These are phyloP conservation scores for Corylus americana DNA, from an alignment of 306 rosid species.

Conservation along the genomic window DNA sequence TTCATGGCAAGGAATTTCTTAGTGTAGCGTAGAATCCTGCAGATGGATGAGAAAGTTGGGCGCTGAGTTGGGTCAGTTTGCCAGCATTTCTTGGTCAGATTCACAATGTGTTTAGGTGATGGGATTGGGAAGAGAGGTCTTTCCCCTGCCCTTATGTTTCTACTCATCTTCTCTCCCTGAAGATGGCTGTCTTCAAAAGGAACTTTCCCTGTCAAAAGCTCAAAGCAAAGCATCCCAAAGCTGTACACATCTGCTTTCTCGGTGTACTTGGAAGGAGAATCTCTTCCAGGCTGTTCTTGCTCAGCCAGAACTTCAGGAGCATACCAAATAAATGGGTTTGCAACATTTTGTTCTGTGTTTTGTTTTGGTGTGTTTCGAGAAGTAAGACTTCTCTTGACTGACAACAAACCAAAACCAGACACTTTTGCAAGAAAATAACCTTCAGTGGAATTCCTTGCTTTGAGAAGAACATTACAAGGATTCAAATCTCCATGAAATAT, in stretches of 20 bases:
- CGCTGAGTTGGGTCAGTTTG: constrained; percentile 74
- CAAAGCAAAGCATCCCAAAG: constrained; percentile 87
- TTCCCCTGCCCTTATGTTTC: constrained; percentile 77
- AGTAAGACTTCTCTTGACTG: constrained; percentile 10
- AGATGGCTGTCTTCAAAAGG: constrained; percentile 81
- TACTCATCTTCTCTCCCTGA: constrained; percentile 67
- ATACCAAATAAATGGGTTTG: constrained; percentile 65
- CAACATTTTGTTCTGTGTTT: constrained; percentile 21
- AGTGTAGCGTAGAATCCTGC: constrained; percentile 71
- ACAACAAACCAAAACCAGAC: constrained; percentile 66
- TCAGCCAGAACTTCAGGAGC: constrained; percentile 83
- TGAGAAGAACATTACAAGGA: constrained; percentile 63
- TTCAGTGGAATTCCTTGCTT: constrained; percentile 60
- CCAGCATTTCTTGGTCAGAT: constrained; percentile 82
- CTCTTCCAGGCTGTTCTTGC: constrained; percentile 46
- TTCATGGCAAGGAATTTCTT: constrained; percentile 74
- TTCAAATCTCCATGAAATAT: constrained; percentile 80
- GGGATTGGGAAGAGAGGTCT: constrained; percentile 87
- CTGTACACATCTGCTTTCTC: constrained; percentile 92
- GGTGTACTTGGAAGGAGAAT: constrained; percentile 37
- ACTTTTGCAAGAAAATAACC: constrained; percentile 75
- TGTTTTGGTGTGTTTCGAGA: constrained; percentile 36
- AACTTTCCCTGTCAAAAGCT: constrained; percentile 84
- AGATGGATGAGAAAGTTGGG: constrained; percentile 79
- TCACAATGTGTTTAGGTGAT: constrained; percentile 82